phyloP scores from a whole-genome alignment of 2,329 filamentous ascomycete species.

The Colletotrichum australisinense region DNA sequence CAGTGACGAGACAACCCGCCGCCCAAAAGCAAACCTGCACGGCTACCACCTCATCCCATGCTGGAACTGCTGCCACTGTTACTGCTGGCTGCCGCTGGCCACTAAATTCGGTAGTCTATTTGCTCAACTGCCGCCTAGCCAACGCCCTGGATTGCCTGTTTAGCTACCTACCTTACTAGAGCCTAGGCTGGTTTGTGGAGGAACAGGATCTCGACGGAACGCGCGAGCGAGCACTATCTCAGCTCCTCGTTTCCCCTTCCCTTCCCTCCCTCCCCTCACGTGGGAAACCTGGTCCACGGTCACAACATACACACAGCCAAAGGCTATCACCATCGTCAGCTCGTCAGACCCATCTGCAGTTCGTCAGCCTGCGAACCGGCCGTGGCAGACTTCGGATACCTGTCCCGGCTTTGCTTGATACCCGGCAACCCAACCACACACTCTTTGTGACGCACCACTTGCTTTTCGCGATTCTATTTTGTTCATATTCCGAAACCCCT shows the following conservation, averaged over 20 bases:
- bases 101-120: constrained; percentile 9
- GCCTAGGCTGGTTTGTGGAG: background rate
- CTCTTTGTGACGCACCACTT: constrained; percentile 21
- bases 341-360: background rate
- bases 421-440: constrained; percentile 12
- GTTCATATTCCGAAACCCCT: background rate
- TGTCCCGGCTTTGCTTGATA: constrained; percentile 15
- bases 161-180: background rate
- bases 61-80: constrained; percentile 10
- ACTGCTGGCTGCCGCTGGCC: constrained; percentile 14
- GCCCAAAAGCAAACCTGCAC: background rate
- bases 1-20: constrained; percentile 8
- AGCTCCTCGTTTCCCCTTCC: constrained; percentile 16
- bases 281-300: constrained; percentile 17
- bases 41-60: constrained; percentile 15
- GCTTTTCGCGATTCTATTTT: constrained; percentile 8
- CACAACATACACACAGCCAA: constrained; percentile 24
- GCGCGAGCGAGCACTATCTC: constrained; percentile 2
- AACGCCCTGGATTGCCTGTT: background rate
- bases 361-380: constrained; percentile 12
- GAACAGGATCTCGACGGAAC: constrained; percentile 1
- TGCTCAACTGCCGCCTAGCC: constrained; percentile 18
- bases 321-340: constrained; percentile 16
- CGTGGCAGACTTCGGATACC: constrained; percentile 8
- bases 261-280: constrained; percentile 18